phyloP scores from a whole-genome alignment of 169 alveolate genomes.

The Ichthyophthirius multifiliis region DNA sequence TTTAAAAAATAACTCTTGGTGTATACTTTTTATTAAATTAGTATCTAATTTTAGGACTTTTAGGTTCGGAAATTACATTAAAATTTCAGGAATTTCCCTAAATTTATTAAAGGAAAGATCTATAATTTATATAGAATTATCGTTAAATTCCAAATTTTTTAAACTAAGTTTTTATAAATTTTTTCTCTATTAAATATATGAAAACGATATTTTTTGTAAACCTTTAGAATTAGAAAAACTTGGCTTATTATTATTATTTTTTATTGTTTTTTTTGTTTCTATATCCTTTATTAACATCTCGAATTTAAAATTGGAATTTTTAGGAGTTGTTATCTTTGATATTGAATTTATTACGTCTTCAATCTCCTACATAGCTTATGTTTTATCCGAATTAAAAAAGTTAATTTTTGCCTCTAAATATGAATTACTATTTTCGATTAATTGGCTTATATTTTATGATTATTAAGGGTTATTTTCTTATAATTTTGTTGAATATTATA shows the following conservation, averaged over 20 bases:
- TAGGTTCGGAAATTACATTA: not conserved
- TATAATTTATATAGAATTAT: not conserved
- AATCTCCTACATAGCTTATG: not conserved
- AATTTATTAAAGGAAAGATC: constrained; percentile 1
- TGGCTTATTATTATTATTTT: not conserved
- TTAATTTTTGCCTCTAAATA: not conserved
- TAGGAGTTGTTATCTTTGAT: not conserved
- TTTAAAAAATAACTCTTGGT: not conserved
- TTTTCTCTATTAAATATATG: not conserved
- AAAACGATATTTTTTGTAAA: not conserved
- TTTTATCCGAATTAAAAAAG: constrained; percentile 8
- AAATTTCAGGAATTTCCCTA: not conserved
- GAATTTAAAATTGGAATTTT: not conserved
- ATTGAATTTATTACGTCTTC: not conserved
- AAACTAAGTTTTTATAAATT: not conserved
- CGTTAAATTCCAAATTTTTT: too few species aligned
- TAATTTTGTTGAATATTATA: too few species aligned
- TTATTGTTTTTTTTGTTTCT: not conserved
- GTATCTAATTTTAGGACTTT: not conserved
- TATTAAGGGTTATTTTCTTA: too few species aligned
- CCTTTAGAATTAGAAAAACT: not conserved
- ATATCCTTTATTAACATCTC: not conserved
- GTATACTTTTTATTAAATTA: not conserved
- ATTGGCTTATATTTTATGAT: not conserved
- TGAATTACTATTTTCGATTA: not conserved